A percentile compares a stretch with the other conserved stretches of the same genome.
These are phyloP conservation scores for Calonectria ilicicola DNA, from an alignment of 2,329 filamentous ascomycete species.

Conservation along the genomic window DNA sequence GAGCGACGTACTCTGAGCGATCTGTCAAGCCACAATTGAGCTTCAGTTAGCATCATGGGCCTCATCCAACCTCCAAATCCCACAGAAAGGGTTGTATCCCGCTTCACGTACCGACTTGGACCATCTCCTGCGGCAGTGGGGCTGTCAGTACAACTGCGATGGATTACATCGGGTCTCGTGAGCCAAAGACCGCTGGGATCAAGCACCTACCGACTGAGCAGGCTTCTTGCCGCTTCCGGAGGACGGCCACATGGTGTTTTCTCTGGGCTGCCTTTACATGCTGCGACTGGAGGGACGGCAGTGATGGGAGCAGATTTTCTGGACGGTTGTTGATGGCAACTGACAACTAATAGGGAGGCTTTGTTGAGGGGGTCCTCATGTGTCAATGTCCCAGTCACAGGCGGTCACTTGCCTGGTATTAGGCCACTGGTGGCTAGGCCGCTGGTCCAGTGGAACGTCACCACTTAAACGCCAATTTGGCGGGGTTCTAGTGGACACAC, in stretches of 20 bases:
- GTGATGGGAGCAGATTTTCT: conserved; percentile 20
- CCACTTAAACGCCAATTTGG: conserved; percentile 16
- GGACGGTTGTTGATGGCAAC: conserved; percentile 20
- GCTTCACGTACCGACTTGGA: conserved; percentile 88
- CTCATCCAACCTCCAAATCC: conserved; percentile 8
- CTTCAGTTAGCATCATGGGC: conserved; percentile 42
- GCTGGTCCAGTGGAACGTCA: conserved; percentile 16
- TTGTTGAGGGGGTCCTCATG: conserved; percentile 21
- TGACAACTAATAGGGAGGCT: conserved; percentile 1
- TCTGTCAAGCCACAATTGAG: conserved; percentile 55
- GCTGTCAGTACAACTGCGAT: conserved; percentile 48
- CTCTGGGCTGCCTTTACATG: conserved; percentile 36
- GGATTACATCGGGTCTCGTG: conserved; percentile 41
- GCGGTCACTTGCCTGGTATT: background rate
- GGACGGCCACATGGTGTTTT: conserved; percentile 71
- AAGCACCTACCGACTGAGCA: conserved; percentile 73
- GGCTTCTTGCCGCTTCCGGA: conserved; percentile 77
- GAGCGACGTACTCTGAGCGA: conserved; percentile 69
- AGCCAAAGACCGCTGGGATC: conserved; percentile 30
- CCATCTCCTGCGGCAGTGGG: conserved; percentile 86
- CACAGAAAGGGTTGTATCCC: conserved; percentile 12
- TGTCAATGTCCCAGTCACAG: conserved; percentile 16
- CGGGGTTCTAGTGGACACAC: conserved; percentile 7
- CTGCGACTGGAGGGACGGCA: conserved; percentile 17
- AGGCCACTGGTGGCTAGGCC: background rate